These are phyloP conservation scores for Aplosporella prunicola DNA, from an alignment of 2,329 filamentous ascomycete genomes.

Conservation along the genomic window DNA sequence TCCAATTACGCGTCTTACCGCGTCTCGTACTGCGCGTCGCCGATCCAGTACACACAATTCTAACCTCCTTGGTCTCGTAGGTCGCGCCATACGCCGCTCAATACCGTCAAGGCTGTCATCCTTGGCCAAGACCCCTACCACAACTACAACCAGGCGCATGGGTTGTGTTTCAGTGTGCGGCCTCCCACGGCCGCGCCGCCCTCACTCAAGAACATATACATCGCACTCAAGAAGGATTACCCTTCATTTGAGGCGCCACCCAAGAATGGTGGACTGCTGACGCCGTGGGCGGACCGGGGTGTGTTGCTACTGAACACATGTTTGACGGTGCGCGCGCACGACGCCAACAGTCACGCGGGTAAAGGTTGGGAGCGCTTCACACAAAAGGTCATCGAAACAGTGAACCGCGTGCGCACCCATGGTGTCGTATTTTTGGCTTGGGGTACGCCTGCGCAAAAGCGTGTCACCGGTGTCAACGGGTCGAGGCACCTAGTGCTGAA, in stretches of 20 bases:
- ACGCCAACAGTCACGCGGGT: constrained; percentile 76
- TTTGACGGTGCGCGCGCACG: constrained; percentile 81
- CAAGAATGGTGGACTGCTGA: constrained; percentile 72
- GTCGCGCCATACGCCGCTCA: constrained; percentile 86
- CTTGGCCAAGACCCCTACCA: constrained; percentile 97
- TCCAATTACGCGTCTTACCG: background rate
- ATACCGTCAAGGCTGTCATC: constrained; percentile 84
- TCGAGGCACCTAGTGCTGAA: constrained; percentile 72
- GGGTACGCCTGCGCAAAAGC: constrained; percentile 75
- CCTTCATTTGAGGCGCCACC: constrained; percentile 67
- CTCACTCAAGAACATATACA: constrained; percentile 91
- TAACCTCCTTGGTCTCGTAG: constrained; percentile 36
- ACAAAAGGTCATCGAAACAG: constrained; percentile 79
- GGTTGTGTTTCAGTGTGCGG: constrained; percentile 88
- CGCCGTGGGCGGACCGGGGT: constrained; percentile 86
- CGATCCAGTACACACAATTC: background rate
- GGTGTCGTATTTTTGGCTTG: constrained; percentile 95
- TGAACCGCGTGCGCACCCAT: constrained; percentile 62
- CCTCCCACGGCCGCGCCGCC: constrained; percentile 82
- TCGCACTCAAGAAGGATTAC: constrained; percentile 77
- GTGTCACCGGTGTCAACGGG: constrained; percentile 63
- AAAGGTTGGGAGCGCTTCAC: constrained; percentile 92
- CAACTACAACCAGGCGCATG: constrained; percentile 89
- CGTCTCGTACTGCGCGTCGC: background rate
- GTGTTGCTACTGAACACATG: constrained; percentile 93